Evolutionary conservation across 768 basidiomycete species (phyloP).

Genomic region (Boletus rubescentipes): DNA sequence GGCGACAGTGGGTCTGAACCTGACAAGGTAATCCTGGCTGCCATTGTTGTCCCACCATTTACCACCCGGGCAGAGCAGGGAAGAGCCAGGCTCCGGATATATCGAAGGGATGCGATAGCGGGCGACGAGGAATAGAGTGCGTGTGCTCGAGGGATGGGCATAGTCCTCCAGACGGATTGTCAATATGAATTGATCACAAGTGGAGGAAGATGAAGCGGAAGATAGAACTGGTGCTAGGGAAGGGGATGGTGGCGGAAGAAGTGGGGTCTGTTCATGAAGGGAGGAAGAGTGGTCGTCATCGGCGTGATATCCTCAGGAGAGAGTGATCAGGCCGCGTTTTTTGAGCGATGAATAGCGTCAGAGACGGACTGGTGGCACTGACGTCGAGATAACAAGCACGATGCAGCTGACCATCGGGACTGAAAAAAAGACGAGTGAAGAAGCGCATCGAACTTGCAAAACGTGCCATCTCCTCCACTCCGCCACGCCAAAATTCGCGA

Average conservation of each 20-base stretch:
- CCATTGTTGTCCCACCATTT: conserved; percentile 97
- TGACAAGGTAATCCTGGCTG: conserved; percentile 73
- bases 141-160: conserved; percentile 43
- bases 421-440: too few species aligned
- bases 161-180: conserved; percentile 73
- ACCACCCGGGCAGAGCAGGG: conserved; percentile 43
- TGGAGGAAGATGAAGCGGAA: background rate
- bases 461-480: too few species aligned
- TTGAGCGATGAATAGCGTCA: conserved; percentile 23
- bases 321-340: conserved; percentile 45
- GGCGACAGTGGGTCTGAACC: conserved; percentile 51
- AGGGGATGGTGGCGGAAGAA: conserved; percentile 35
- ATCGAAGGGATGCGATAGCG: conserved; percentile 40
- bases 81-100: conserved; percentile 16
- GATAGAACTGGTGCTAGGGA: conserved; percentile 39
- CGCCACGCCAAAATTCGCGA: too few species aligned
- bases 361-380: background rate
- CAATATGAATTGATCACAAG: too few species aligned
- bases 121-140: conserved; percentile 61
- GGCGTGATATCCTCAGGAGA: too few species aligned
- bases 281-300: too few species aligned
- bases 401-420: too few species aligned
- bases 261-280: too few species aligned
- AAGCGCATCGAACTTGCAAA: too few species aligned
- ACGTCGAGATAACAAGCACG: too few species aligned